phyloP scores from a whole-genome alignment of 2,329 filamentous ascomycete species.

The Mariannaea elegans region DNA sequence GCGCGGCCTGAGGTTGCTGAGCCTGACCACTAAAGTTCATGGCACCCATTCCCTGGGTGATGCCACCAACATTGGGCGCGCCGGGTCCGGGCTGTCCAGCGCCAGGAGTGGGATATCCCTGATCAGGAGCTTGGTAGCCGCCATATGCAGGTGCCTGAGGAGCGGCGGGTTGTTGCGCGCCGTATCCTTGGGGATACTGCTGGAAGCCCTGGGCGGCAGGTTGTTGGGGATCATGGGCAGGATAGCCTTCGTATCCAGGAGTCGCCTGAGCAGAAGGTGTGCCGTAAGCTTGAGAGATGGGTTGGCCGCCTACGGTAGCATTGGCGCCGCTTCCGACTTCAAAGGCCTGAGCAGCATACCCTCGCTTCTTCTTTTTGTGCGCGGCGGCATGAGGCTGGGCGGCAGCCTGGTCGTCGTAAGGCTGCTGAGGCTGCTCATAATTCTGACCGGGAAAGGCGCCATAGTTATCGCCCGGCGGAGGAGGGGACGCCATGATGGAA shows the following conservation, averaged over 20 bases:
- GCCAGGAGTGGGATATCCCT: constrained; percentile 69
- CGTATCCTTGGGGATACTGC: constrained; percentile 55
- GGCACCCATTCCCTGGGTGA: constrained; percentile 86
- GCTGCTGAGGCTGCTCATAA: constrained; percentile 52
- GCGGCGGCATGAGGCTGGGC: constrained; percentile 47
- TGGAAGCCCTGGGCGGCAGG: constrained; percentile 51
- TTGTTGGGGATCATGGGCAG: constrained; percentile 58
- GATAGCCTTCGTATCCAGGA: constrained; percentile 68
- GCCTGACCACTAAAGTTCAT: constrained; percentile 75
- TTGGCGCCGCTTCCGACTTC: constrained; percentile 92
- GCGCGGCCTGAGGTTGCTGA: constrained; percentile 52
- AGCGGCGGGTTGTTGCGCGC: constrained; percentile 51
- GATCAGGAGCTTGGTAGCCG: constrained; percentile 74
- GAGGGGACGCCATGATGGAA: constrained; percentile 65
- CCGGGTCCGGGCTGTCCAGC: constrained; percentile 40
- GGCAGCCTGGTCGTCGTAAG: constrained; percentile 46
- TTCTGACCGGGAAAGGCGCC: constrained; percentile 34
- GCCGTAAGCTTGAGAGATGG: constrained; percentile 55
- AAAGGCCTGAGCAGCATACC: constrained; percentile 94
- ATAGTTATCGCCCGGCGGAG: constrained; percentile 59
- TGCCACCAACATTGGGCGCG: constrained; percentile 68
- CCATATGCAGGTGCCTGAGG: constrained; percentile 52
- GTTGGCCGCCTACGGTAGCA: constrained; percentile 64
- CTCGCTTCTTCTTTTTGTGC: constrained; percentile 87
- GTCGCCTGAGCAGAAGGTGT: constrained; percentile 53